Base-by-base conservation (phyloP, 805 yeast genomes). In the Kazachstania psychrophila region DNA sequence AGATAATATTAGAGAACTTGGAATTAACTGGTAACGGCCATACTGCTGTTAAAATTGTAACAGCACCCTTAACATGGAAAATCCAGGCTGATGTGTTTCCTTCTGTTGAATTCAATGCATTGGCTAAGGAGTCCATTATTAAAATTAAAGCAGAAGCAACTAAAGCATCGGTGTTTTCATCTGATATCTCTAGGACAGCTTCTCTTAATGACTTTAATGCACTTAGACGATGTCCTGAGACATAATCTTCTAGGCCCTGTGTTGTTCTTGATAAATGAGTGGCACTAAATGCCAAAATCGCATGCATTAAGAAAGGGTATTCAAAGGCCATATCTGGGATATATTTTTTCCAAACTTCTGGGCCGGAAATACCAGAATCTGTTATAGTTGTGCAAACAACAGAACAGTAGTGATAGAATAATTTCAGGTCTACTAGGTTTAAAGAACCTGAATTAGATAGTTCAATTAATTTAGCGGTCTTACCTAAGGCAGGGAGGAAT, bases 41-140 rank as follows among this genome's bases (percentile, higher is more conserved):
- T n/a, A 88, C 95, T 1, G 96, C 95, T 2, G 95, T 83, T 34
- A 89, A 66, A 37, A 89, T 89, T 0, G 96, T 88, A 5, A 96
- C 96, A 0, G 96, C 95, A 23, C 96, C 97, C 49, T 92, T 83
- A 10, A 89, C 96, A 52, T 89, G 96, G 66, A 85, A 92, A 39
- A 89, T 78, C 97, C 97, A 89, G 0, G 96, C 95, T 3, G 92
- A 78, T 2, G 96, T 30, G 16, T 23, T 37, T 13, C 25, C 25
- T 8, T 28, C 34, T 2, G 63, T 57, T n/a, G 48, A 44, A 16
- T 46, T 31, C 75, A 94, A 73, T 0, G 96, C 96, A 59, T 88
- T 88, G 3, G 96, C 96, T 45, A 86, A 64, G 0, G 96, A 84
- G 56, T 89, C 97, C 83, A 89, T 83, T 38, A 87, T 87, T 38